Conservation (phyloP, 2,329 filamentous ascomycete species). For the Alternaria metachromatica region DNA sequence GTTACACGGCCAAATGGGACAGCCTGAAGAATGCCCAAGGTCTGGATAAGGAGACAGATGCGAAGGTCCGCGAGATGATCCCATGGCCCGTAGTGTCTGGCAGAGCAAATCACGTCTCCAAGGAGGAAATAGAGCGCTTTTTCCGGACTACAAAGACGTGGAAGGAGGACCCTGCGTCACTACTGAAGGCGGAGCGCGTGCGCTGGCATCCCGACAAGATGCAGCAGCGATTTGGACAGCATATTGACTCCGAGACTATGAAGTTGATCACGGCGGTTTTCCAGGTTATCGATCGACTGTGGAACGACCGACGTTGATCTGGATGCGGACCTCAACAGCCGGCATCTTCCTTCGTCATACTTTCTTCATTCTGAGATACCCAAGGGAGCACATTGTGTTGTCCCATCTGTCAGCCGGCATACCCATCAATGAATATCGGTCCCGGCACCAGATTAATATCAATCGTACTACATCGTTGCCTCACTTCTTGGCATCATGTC, state of each 20-base stretch:
- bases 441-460: slow-evolving; percentile 3
- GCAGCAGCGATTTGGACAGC: slow-evolving; percentile 80
- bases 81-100: slow-evolving; percentile 78
- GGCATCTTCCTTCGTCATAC: neutral
- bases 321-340: neutral
- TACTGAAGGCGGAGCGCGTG: slow-evolving; percentile 83
- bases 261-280: slow-evolving; percentile 87
- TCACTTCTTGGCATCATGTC: slow-evolving; percentile 4
- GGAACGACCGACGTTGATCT: slow-evolving; percentile 61
- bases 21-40: slow-evolving; percentile 45
- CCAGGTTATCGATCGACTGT: slow-evolving; percentile 84
- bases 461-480: neutral
- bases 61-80: slow-evolving; percentile 51
- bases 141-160: slow-evolving; percentile 63
- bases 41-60: slow-evolving; percentile 14
- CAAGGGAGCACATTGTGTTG: neutral
- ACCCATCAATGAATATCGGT: neutral
- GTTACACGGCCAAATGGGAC: slow-evolving; percentile 71
- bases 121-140: slow-evolving; percentile 71
- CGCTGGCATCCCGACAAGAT: slow-evolving; percentile 99
- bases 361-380: neutral
- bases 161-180: slow-evolving; percentile 51
- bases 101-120: slow-evolving; percentile 62
- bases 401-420: neutral
- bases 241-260: slow-evolving; percentile 74